Evolutionary conservation across 2,329 filamentous ascomycete species (phyloP), one percentile per base, ranked within the genome.

Genomic region (Sclerotinia subarctica): DNA sequence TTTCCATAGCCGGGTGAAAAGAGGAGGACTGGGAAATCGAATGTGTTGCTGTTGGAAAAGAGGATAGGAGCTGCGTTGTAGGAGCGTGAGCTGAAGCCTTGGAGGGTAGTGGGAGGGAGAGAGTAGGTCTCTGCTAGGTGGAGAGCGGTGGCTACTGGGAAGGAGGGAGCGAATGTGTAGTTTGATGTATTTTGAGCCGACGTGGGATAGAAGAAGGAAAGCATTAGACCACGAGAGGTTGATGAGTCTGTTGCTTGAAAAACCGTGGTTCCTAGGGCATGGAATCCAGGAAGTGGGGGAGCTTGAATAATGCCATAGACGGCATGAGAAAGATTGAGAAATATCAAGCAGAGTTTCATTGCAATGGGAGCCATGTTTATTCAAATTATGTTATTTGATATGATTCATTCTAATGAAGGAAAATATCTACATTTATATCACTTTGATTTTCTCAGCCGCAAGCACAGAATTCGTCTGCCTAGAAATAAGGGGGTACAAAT

Each of bases 1-100:
- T 68, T 74, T 5, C 74, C 74, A 5, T 72, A 60, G 13, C 72
- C 78, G 0, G 77, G 75, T 1, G 78, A 78, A 64, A 79, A 79
- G 3, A 80, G 59, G 4, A 79, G 56, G 0, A 78, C 24, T 8
- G 78, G 77, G 62, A 70, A 73, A 21, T 46, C 35, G n/a, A 60
- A 38, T 19, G 52, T n/a, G 42, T 24, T 13, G 15, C 8, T 29
- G 11, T 44, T 32, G n/a, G 64, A 52, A 21, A 52, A 19, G 13
- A 66, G 54, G 15, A 66, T 53, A 21, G 54, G 64, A 0, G 64
- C 46, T 24, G 47, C 42, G 35, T 60, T 26, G n/a, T 66, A 53
- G 32, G 54, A 60, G 57, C 64, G 64, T 0, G 64, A 62, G 17
- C 24, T 32, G 15, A 66, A 26, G 19, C 29, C 35, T 52, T 58